A percentile compares a stretch with the other conserved stretches of the same genome.
phyloP scores from a whole-genome alignment of 2,329 filamentous ascomycete genomes.

The Aspergillus tamarii region DNA sequence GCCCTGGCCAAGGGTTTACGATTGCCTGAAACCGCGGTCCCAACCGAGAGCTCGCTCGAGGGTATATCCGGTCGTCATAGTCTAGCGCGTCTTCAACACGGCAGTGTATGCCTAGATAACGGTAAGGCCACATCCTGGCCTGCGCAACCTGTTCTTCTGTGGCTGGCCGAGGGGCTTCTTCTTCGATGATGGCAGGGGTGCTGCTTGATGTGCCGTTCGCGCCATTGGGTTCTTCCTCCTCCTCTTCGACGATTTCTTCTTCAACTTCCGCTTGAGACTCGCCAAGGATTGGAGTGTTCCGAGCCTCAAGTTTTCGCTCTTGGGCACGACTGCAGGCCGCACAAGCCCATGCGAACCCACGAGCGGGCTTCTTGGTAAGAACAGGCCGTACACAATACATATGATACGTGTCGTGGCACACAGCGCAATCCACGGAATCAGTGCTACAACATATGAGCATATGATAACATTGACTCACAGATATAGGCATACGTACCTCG shows the following conservation, averaged over 20 bases:
- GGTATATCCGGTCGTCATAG: constrained; percentile 97
- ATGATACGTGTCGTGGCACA: constrained; percentile 93
- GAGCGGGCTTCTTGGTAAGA: constrained; percentile 90
- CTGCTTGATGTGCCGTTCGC: constrained; percentile 63
- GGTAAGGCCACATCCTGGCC: constrained; percentile 92
- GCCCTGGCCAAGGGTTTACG: constrained; percentile 82
- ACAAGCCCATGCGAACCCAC: constrained; percentile 97
- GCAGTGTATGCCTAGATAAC: constrained; percentile 94
- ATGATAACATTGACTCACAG: constrained; percentile 13
- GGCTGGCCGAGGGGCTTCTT: constrained; percentile 60
- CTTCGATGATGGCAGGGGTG: constrained; percentile 62
- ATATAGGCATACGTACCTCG: constrained; percentile 64
- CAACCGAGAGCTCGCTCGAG: constrained; percentile 87
- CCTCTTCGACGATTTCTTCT: constrained; percentile 72
- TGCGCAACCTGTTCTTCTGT: constrained; percentile 90
- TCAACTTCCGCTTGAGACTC: constrained; percentile 57
- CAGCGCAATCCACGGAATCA: constrained; percentile 95
- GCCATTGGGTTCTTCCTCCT: constrained; percentile 67
- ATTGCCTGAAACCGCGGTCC: constrained; percentile 90
- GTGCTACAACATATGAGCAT: constrained; percentile 58
- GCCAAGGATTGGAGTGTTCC: constrained; percentile 76
- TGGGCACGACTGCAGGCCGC: constrained; percentile 95
- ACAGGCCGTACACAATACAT: constrained; percentile 97
- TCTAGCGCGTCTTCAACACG: constrained; percentile 93
- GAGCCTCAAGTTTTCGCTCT: constrained; percentile 86